These are phyloP conservation scores for Leccinum aurantiacum DNA, from an alignment of 768 basidiomycete species.

Conservation along the genomic window DNA sequence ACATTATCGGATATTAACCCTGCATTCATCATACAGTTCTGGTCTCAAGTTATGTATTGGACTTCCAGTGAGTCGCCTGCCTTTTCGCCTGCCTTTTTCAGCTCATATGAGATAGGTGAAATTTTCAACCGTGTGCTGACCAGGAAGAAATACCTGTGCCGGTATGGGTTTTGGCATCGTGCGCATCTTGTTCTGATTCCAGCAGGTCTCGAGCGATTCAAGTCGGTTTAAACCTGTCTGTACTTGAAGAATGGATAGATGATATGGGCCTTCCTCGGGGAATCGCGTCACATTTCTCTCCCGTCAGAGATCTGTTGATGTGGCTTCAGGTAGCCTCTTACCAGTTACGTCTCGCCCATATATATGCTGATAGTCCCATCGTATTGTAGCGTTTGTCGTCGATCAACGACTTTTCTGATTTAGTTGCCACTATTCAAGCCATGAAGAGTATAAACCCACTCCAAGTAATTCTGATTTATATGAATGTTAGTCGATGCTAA, in stretches of 20 bases:
- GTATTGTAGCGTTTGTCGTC: slow-evolving; percentile 72
- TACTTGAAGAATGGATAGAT: slow-evolving; percentile 90
- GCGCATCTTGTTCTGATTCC: slow-evolving; percentile 9
- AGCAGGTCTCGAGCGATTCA: slow-evolving; percentile 78
- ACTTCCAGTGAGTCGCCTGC: slow-evolving; percentile 73
- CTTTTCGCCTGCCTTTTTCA: not conserved
- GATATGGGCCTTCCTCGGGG: slow-evolving; percentile 77
- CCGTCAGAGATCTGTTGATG: slow-evolving; percentile 77
- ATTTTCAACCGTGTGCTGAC: slow-evolving; percentile 82
- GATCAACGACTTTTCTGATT: slow-evolving; percentile 80
- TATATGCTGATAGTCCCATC: slow-evolving; percentile 1
- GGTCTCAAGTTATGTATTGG: slow-evolving; percentile 99
- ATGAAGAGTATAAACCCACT: slow-evolving; percentile 88
- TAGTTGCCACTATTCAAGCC: slow-evolving; percentile 87
- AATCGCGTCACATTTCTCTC: slow-evolving; percentile 76
- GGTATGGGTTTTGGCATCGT: slow-evolving; percentile 43
- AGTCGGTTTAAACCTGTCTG: slow-evolving; percentile 82
- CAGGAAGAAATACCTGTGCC: slow-evolving; percentile 94
- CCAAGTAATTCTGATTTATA: slow-evolving; percentile 51
- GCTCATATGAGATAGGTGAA: slow-evolving; percentile 53
- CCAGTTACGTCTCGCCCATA: not conserved
- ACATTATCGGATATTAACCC: slow-evolving; percentile 90
- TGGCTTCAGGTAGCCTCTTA: slow-evolving; percentile 71
- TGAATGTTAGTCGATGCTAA: not conserved
- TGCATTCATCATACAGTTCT: slow-evolving; percentile 81